Conservation (phyloP, 129 eudicot genomes). For the Erigeron canadensis region DNA sequence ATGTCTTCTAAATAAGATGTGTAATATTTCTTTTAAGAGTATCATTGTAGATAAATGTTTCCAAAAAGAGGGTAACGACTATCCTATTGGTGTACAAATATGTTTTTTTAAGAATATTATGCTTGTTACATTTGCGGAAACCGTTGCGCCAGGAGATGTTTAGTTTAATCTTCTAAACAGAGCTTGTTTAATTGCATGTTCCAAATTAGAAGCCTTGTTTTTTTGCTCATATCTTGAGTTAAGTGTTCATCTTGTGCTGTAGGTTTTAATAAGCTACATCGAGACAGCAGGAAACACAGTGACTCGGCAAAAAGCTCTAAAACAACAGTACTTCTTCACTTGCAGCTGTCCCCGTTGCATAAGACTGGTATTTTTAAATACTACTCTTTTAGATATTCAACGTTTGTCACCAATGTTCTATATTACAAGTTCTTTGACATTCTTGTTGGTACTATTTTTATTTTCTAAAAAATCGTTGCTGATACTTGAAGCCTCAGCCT, state of each 20-base stretch:
- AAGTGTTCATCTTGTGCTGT: conserved; percentile 11
- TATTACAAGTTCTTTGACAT: not conserved
- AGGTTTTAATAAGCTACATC: conserved; percentile 86
- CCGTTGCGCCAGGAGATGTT: not conserved
- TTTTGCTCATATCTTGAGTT: conserved; percentile 8
- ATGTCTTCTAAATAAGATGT: not conserved
- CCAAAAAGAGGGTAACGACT: too few relatives aligned
- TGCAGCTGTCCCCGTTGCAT: conserved; percentile 84
- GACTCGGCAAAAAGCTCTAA: conserved; percentile 82
- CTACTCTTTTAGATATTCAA: not conserved
- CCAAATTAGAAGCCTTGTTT: conserved; percentile 11
- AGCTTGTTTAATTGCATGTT: not conserved
- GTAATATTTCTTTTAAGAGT: not conserved
- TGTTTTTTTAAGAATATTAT: not conserved
- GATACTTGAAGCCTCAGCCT: conserved; percentile 51
- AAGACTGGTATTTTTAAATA: conserved; percentile 44
- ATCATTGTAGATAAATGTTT: not conserved
- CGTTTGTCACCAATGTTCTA: not conserved
- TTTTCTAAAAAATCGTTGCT: too few relatives aligned
- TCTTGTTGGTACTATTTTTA: too few relatives aligned
- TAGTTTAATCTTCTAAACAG: conserved; percentile 6
- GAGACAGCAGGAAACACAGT: conserved; percentile 96
- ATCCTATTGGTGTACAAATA: not conserved
- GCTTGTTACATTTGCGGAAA: not conserved
- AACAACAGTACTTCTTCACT: conserved; percentile 85